Conservation (phyloP, 176 grass and related monocot genomes). For the Cymbopogon citratus region DNA sequence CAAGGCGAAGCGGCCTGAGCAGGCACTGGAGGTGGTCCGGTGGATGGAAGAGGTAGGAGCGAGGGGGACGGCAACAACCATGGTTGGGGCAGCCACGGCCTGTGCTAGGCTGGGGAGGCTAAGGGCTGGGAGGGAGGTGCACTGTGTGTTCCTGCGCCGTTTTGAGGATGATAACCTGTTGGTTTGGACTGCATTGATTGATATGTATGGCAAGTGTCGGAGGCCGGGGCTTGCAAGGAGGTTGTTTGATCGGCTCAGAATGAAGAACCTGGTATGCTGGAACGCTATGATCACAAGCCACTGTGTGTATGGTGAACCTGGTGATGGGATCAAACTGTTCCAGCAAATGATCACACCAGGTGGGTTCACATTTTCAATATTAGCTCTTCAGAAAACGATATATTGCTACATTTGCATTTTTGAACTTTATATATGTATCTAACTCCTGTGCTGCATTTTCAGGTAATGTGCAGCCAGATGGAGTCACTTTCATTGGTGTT, state of each 20-base stretch:
- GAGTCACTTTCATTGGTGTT: slow-evolving; percentile 55
- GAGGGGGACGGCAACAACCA: background rate
- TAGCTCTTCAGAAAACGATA: background rate
- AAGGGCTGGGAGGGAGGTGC: slow-evolving; percentile 40
- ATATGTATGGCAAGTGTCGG: slow-evolving; percentile 59
- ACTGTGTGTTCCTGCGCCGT: slow-evolving; percentile 31
- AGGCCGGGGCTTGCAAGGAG: slow-evolving; percentile 25
- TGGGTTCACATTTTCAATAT: slow-evolving; percentile 14
- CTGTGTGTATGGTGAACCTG: slow-evolving; percentile 47
- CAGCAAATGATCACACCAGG: slow-evolving; percentile 45
- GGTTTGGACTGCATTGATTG: slow-evolving; percentile 48
- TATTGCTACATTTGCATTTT: slow-evolving; percentile 3
- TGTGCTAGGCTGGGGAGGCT: slow-evolving; percentile 43
- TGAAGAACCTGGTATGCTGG: slow-evolving; percentile 50
- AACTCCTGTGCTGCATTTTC: background rate
- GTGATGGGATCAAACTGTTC: slow-evolving; percentile 50
- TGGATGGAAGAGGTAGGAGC: background rate
- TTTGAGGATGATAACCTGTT: slow-evolving; percentile 58
- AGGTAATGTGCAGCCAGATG: slow-evolving; percentile 42
- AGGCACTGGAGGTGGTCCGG: background rate
- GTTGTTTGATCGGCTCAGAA: slow-evolving; percentile 38
- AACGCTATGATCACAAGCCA: slow-evolving; percentile 65
- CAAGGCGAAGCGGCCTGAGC: background rate
- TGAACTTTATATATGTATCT: background rate
- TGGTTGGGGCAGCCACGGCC: slow-evolving; percentile 38